Base-by-base conservation (phyloP, 2,329 filamentous ascomycete species). In the Penicillium nordicum region DNA sequence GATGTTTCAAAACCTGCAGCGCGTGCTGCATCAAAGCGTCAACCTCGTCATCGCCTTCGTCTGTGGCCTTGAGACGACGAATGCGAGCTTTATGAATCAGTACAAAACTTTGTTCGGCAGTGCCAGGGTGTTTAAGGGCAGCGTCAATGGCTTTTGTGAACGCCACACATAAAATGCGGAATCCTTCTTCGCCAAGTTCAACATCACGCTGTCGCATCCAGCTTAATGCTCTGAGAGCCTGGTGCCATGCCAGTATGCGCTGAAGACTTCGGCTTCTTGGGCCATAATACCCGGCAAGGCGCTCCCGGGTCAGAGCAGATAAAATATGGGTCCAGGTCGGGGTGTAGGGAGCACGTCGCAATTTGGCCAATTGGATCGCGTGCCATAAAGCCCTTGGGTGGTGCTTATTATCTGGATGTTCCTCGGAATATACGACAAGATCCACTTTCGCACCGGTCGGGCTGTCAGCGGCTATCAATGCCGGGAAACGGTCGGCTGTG, bases 251-350 rank as follows among this genome's bases (percentile, higher is more conserved):
- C 38, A 76, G 52, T 43, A 76, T 63, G 48, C 67, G 64, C 44
- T 75, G 69, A 27, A 65, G 60, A 38, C 64, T 58, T 46, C 62
- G 61, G 25, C 58, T 58, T n/a, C 67, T 48, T 30, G 57, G 56
- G 18, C 58, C 61, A 41, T 64, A 57, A 36, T 57, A 56, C 12
- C 58, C 53, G 11, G 57, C 57, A 14, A 66, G 57, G 37, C 68
- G 65, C 18, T 66, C 59, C 32, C 55, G 58, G 38, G 61, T 61
- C 42, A 76, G 58, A 36, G 67, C 67, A 34, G 65, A 63, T n/a
- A 78, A 61, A 27, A 78, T 61, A 36, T 68, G 60, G 41, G 66
- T 63, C 76, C 76, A 79, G 3, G 72, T 60, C 29, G 70, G 68
- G 36, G 67, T 63, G 27, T 70, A 70, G 25, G 58, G 59, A 11